Evolutionary conservation across 1,284 basidiomycete species (phyloP).

Genomic region (Tylopilus microsporus): DNA sequence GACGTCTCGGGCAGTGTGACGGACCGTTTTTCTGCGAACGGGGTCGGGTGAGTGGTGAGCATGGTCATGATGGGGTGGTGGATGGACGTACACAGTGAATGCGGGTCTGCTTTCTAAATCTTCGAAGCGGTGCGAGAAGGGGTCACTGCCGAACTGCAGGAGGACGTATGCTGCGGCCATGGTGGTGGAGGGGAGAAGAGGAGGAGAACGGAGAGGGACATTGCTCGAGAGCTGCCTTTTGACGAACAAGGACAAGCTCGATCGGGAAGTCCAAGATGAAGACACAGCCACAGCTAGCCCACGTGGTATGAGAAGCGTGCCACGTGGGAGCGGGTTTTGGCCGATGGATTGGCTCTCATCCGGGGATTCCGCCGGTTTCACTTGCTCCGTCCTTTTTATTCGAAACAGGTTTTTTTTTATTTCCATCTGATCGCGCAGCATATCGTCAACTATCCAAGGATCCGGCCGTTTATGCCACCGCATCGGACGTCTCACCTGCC

Average conservation of each 20-base stretch:
- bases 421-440: background rate
- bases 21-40: constrained; percentile 15
- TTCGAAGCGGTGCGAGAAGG: constrained; percentile 55
- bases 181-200: constrained; percentile 16
- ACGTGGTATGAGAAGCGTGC: constrained; percentile 28
- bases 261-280: constrained; percentile 30
- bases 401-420: constrained; percentile 1
- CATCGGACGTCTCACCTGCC: background rate
- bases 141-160: constrained; percentile 59
- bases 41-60: constrained; percentile 5
- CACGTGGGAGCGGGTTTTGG: constrained; percentile 21
- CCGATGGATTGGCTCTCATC: constrained; percentile 8
- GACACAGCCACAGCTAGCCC: constrained; percentile 31
- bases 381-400: background rate
- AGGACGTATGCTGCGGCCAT: constrained; percentile 47
- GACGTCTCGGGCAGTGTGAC: background rate
- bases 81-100: constrained; percentile 56
- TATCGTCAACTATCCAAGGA: background rate
- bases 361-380: constrained; percentile 16
- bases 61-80: background rate
- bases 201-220: constrained; percentile 16
- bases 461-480: background rate
- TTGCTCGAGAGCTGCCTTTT: constrained; percentile 26
- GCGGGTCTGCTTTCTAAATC: constrained; percentile 58
- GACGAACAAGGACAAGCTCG: constrained; percentile 30